Conservation (phyloP, 306 rosid genomes). For the Quillaja saponaria region DNA sequence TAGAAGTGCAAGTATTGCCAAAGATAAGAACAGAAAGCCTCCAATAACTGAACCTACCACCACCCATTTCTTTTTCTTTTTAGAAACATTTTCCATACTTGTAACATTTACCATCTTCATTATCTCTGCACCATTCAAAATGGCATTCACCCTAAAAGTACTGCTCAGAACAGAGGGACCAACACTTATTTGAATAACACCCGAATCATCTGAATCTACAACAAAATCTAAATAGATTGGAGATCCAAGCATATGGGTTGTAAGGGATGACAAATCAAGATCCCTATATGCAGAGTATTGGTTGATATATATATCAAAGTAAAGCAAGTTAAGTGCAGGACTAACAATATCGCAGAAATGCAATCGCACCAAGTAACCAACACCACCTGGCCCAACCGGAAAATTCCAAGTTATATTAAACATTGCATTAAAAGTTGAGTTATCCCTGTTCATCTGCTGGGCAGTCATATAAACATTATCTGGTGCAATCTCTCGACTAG, state of each 20-base stretch:
- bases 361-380: conserved; percentile 64
- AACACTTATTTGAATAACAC: conserved; percentile 65
- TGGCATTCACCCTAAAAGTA: conserved; percentile 65
- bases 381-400: conserved; percentile 48
- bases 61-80: conserved; percentile 51
- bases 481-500: conserved; percentile 73
- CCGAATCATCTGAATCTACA: conserved; percentile 57
- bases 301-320: conserved; percentile 81
- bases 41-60: conserved; percentile 63
- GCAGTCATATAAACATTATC: conserved; percentile 87
- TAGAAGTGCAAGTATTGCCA: conserved; percentile 41
- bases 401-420: conserved; percentile 88
- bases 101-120: conserved; percentile 64
- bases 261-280: conserved; percentile 71
- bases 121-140: conserved; percentile 97
- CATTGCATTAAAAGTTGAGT: conserved; percentile 39
- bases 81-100: conserved; percentile 12
- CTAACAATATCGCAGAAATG: conserved; percentile 96
- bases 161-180: conserved; percentile 86
- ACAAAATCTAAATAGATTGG: conserved; percentile 79
- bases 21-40: conserved; percentile 50
- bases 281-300: conserved; percentile 70
- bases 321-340: conserved; percentile 56
- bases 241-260: conserved; percentile 61
- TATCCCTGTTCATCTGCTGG: conserved; percentile 78